Evolutionary conservation across 192 early-diverging fungal genomes (phyloP).

Genomic region (Linnemannia exigua): DNA sequence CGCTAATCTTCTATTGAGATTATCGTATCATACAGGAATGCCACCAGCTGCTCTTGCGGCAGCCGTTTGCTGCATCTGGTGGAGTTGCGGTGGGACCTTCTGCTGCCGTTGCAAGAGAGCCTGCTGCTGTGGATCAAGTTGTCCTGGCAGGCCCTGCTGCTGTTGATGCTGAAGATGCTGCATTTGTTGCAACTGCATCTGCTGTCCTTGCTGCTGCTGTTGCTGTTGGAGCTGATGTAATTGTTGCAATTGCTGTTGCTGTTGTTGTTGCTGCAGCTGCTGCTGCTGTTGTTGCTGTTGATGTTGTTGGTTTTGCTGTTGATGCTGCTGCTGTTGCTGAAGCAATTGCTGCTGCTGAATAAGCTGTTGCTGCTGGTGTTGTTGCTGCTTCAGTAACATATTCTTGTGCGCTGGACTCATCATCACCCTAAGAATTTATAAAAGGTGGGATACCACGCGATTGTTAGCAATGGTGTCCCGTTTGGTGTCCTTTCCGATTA

Average conservation of each 20-base stretch:
- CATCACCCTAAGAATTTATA: conserved; percentile 12
- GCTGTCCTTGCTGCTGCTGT: conserved; percentile 17
- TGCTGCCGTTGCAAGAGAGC: conserved; percentile 16
- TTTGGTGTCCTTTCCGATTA: not conserved
- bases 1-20: not conserved
- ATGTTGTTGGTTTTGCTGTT: conserved; percentile 6
- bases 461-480: not conserved
- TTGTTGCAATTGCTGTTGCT: conserved; percentile 24
- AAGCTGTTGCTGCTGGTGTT: conserved; percentile 33
- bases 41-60: conserved; percentile 14
- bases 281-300: conserved; percentile 33
- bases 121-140: conserved; percentile 19
- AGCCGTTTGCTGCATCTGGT: conserved; percentile 26
- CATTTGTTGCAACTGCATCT: not conserved
- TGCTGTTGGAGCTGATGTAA: conserved; percentile 25
- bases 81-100: conserved; percentile 4
- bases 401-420: conserved; percentile 31
- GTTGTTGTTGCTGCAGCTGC: conserved; percentile 27
- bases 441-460: not conserved
- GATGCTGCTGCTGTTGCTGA: conserved; percentile 18
- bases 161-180: conserved; percentile 29
- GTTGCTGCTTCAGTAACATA: conserved; percentile 19
- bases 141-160: not conserved
- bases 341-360: conserved; percentile 31
- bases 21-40: conserved; percentile 13